phyloP scores from a whole-genome alignment of 1,284 basidiomycete species.

The Apiotrichum domesticum region DNA sequence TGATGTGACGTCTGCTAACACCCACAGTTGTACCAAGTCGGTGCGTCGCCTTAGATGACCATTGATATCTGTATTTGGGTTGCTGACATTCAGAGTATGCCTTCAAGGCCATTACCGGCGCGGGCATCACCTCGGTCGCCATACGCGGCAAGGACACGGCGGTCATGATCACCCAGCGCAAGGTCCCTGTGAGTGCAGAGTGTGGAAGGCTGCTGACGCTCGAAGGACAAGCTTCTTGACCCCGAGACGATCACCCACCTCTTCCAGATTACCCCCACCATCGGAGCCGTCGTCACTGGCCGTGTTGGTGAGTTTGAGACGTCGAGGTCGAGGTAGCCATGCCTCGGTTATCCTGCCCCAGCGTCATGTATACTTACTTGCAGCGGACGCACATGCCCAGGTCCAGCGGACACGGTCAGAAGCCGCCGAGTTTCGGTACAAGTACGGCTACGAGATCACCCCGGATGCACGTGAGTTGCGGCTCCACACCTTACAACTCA shows the following conservation, averaged over 20 bases:
- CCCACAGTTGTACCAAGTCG: constrained; percentile 75
- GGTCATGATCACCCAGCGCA: constrained; percentile 96
- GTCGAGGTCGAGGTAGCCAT: constrained; percentile 19
- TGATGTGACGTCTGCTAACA: constrained; percentile 2
- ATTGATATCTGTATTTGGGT: not conserved
- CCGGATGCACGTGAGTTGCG: constrained; percentile 63
- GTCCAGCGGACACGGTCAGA: constrained; percentile 81
- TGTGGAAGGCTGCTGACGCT: not conserved
- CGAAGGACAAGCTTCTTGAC: constrained; percentile 94
- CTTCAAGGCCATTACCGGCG: constrained; percentile 97
- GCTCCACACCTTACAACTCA: not conserved
- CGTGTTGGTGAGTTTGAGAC: constrained; percentile 61
- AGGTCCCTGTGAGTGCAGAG: constrained; percentile 69
- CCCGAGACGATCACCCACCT: constrained; percentile 91
- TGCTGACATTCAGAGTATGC: constrained; percentile 71
- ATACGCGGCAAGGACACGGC: constrained; percentile 90
- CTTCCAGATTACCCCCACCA: constrained; percentile 91
- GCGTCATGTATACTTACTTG: not conserved
- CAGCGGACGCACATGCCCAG: constrained; percentile 90
- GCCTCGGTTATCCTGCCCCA: not conserved
- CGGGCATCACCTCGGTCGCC: constrained; percentile 88
- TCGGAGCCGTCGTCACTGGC: constrained; percentile 97
- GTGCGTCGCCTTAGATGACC: constrained; percentile 53
- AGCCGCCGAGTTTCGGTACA: constrained; percentile 92
- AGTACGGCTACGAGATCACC: constrained; percentile 96